phyloP scores from a whole-genome alignment of 179 eudicot species.

The Nepenthes alata region DNA sequence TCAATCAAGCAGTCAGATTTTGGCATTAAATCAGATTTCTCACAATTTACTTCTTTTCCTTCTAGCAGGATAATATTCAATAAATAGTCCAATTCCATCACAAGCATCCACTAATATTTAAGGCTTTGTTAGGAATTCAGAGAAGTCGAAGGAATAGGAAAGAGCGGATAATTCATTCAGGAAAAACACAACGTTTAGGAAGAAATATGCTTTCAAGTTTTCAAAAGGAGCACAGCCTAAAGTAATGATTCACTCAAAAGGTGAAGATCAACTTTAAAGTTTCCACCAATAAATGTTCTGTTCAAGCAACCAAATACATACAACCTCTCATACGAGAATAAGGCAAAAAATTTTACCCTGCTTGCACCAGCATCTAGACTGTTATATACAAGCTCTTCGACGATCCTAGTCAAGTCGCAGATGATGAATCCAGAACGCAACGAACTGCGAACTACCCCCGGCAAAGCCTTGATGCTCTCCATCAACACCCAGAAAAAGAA shows the following conservation, averaged over 20 bases:
- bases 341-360: constrained; percentile 29
- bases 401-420: constrained; percentile 58
- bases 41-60: too few relatives aligned
- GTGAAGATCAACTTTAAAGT: neutral
- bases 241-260: neutral
- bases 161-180: too few relatives aligned
- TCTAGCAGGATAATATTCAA: too few relatives aligned
- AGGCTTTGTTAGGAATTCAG: too few relatives aligned
- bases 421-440: constrained; percentile 75
- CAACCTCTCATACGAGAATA: neutral
- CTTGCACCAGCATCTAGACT: constrained; percentile 92
- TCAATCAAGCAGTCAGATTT: too few relatives aligned
- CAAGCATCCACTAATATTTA: too few relatives aligned
- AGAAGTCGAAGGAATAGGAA: too few relatives aligned
- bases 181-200: too few relatives aligned
- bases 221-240: neutral
- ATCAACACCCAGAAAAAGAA: constrained; percentile 15
- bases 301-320: neutral
- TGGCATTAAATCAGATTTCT: too few relatives aligned
- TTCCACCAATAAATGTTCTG: neutral
- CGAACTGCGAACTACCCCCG: constrained; percentile 48
- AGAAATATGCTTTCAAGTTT: too few relatives aligned
- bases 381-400: constrained; percentile 86
- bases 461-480: constrained; percentile 63
- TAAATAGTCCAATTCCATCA: too few relatives aligned